phyloP scores from a whole-genome alignment of 768 basidiomycete genomes.

The Phlebiopsis gigantea region DNA sequence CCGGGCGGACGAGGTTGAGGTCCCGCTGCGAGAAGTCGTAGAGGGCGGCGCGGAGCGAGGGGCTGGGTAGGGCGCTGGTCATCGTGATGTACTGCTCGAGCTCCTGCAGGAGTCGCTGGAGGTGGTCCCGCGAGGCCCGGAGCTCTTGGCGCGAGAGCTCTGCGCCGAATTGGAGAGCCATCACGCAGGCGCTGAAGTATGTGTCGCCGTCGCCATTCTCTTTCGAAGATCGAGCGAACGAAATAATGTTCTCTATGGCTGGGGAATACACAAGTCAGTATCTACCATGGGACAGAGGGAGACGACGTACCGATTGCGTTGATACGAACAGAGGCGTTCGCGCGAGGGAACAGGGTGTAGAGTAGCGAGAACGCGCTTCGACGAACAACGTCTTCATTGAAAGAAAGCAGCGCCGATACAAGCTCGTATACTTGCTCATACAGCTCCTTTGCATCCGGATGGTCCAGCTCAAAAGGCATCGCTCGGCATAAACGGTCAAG shows the following conservation, averaged over 20 bases:
- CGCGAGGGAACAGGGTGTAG: conserved; percentile 3
- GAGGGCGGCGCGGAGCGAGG: conserved; percentile 2
- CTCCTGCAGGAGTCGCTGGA: conserved; percentile 2
- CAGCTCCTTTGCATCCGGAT: conserved; percentile 3
- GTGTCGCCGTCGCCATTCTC: background rate
- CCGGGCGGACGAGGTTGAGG: background rate
- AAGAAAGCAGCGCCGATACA: background rate
- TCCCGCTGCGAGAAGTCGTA: background rate
- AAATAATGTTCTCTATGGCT: conserved; percentile 5
- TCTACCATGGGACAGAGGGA: background rate
- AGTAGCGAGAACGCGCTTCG: conserved; percentile 1
- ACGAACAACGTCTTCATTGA: background rate
- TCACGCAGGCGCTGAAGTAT: conserved; percentile 8
- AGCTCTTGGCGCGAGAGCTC: background rate
- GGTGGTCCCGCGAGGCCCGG: background rate
- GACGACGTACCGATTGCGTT: conserved; percentile 7
- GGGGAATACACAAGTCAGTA: background rate
- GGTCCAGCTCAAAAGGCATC: conserved; percentile 13
- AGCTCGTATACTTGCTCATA: conserved; percentile 11
- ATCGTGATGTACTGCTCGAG: background rate
- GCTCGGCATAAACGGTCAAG: conserved; percentile 10
- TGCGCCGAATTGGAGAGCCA: conserved; percentile 2
- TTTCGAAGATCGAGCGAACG: background rate
- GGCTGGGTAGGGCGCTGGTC: background rate
- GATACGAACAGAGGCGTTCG: conserved; percentile 1